Conservation (phyloP, 2,329 filamentous ascomycete genomes). For the Apiospora sp. region DNA sequence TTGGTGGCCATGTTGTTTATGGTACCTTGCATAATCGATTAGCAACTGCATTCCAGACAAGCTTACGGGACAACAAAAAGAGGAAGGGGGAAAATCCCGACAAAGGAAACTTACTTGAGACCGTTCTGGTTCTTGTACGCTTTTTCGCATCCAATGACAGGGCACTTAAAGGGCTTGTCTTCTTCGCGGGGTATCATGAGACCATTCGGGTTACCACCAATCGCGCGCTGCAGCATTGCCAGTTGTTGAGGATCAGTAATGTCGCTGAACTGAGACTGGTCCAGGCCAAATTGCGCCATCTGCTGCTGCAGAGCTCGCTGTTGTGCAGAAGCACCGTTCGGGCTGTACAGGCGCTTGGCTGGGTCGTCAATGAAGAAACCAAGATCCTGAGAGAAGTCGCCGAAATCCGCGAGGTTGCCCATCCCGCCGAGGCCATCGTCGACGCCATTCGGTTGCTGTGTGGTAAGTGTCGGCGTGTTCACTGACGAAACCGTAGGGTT, state of each 20-base stretch:
- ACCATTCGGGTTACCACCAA: slow-evolving; percentile 54
- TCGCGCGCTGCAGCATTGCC: slow-evolving; percentile 59
- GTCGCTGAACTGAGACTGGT: slow-evolving; percentile 76
- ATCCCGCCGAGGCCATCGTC: slow-evolving; percentile 73
- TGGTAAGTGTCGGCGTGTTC: slow-evolving; percentile 90
- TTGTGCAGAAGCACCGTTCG: slow-evolving; percentile 74
- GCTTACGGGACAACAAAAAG: slow-evolving; percentile 24
- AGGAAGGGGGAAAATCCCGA: slow-evolving; percentile 25
- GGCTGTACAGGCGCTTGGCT: slow-evolving; percentile 90
- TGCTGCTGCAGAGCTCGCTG: slow-evolving; percentile 73
- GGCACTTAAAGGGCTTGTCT: slow-evolving; percentile 96
- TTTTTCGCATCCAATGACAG: slow-evolving; percentile 98
- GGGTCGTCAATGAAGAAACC: slow-evolving; percentile 86
- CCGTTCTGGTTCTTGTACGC: slow-evolving; percentile 99
- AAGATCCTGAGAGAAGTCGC: slow-evolving; percentile 56
- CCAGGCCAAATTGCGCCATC: slow-evolving; percentile 76
- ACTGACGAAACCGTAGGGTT: slow-evolving; percentile 97
- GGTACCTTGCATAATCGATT: slow-evolving; percentile 58
- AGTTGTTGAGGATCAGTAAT: slow-evolving; percentile 75
- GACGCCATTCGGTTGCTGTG: slow-evolving; percentile 74
- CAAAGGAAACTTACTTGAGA: slow-evolving; percentile 75
- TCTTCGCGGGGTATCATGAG: slow-evolving; percentile 80
- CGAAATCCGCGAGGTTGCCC: slow-evolving; percentile 65
- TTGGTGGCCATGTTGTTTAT: slow-evolving; percentile 88
- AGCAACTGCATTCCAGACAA: slow-evolving; percentile 32